phyloP scores from a whole-genome alignment of 1,139 yeast species.

The Zygosaccharomyces sapae region DNA sequence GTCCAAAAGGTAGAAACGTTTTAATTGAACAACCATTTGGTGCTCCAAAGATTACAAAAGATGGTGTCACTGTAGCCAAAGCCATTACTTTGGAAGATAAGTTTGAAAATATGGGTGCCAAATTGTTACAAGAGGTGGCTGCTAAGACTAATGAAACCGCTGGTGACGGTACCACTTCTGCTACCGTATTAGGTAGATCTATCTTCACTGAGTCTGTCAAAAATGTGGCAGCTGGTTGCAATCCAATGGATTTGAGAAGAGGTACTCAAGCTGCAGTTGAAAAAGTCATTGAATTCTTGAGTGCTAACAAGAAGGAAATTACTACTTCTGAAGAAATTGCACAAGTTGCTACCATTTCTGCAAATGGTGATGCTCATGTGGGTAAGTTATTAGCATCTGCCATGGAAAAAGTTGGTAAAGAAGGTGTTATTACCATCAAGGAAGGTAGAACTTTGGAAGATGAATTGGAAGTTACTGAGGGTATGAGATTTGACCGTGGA shows the following conservation, averaged over 20 bases:
- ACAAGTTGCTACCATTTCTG: conserved; percentile 98
- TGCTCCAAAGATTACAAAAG: conserved; percentile 97
- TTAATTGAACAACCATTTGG: conserved; percentile 96
- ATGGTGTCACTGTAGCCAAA: conserved; percentile 97
- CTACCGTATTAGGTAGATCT: conserved; percentile 95
- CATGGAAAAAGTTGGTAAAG: conserved; percentile 99
- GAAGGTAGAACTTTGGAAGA: conserved; percentile 97
- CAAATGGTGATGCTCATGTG: conserved; percentile 93
- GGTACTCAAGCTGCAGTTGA: conserved; percentile 99
- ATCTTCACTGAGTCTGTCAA: conserved; percentile 96
- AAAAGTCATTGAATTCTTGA: conserved; percentile 86
- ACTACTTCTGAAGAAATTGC: conserved; percentile 97
- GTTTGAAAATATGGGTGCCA: conserved; percentile 93
- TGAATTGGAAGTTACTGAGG: conserved; percentile 96
- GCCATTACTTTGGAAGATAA: conserved; percentile 83
- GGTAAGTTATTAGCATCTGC: conserved; percentile 93
- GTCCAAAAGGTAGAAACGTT: conserved; percentile 98
- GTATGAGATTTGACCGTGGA: conserved; percentile 99
- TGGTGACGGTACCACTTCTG: conserved; percentile 99
- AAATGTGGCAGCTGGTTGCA: conserved; percentile 99
- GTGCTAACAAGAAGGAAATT: conserved; percentile 89
- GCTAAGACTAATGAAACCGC: conserved; percentile 97
- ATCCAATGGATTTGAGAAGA: conserved; percentile 98
- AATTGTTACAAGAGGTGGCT: conserved; percentile 94
- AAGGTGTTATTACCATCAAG: conserved; percentile 97